Percentiles rank a stretch among this genome's conserved stretches.
phyloP scores from a whole-genome alignment of 2,329 filamentous ascomycete genomes.

The Xylaria digitata region DNA sequence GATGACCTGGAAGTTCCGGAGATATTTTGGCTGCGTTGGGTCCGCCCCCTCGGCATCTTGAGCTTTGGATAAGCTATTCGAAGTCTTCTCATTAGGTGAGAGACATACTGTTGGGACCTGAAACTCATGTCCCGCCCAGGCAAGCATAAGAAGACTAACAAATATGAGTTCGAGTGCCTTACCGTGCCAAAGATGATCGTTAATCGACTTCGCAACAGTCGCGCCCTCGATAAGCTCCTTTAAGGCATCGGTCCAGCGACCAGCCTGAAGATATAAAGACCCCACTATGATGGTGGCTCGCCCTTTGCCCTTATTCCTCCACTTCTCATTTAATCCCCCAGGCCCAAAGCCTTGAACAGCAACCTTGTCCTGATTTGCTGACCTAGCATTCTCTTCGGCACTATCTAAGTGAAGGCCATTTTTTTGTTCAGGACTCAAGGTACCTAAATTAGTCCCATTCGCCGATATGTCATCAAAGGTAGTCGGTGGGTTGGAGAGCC shows the following conservation, averaged over 20 bases:
- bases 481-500: slow-evolving; percentile 60
- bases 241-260: slow-evolving; percentile 89
- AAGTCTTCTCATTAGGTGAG: slow-evolving; percentile 61
- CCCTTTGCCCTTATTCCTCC: slow-evolving; percentile 82
- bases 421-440: slow-evolving; percentile 57
- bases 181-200: slow-evolving; percentile 97
- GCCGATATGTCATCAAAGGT: slow-evolving; percentile 60
- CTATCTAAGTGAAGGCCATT: slow-evolving; percentile 52
- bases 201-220: slow-evolving; percentile 78
- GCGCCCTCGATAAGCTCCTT: slow-evolving; percentile 86
- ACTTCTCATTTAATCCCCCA: slow-evolving; percentile 78
- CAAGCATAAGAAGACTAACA: slow-evolving; percentile 83
- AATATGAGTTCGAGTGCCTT: slow-evolving; percentile 92
- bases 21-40: slow-evolving; percentile 61
- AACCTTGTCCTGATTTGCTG: slow-evolving; percentile 66
- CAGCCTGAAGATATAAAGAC: slow-evolving; percentile 87
- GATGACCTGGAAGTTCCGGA: slow-evolving; percentile 66
- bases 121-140: slow-evolving; percentile 87
- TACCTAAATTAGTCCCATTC: slow-evolving; percentile 50
- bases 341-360: slow-evolving; percentile 78
- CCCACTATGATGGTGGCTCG: slow-evolving; percentile 83
- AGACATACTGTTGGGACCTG: slow-evolving; percentile 72
- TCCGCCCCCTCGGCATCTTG: slow-evolving; percentile 55
- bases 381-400: slow-evolving; percentile 58
- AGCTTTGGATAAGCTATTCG: slow-evolving; percentile 50